Percentiles rank a stretch among this genome's conserved stretches.
Evolutionary conservation across 2,329 filamentous ascomycete genomes (phyloP).

Genomic region (Stagonosporopsis vannaccii): DNA sequence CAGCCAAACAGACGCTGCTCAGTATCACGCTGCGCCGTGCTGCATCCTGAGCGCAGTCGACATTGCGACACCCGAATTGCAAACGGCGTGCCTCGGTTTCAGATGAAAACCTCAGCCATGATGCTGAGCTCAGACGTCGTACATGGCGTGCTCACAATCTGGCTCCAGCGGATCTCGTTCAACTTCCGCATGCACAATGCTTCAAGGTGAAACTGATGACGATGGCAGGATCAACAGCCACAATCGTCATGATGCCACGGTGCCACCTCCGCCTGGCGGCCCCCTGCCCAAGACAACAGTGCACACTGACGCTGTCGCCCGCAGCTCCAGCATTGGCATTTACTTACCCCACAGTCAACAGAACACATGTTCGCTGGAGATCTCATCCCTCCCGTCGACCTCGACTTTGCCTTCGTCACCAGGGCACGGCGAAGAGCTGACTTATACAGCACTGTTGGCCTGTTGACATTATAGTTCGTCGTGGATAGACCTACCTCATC

Average conservation of each 20-base stretch:
- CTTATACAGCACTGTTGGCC: not conserved
- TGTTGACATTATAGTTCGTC: not conserved
- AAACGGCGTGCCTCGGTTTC: constrained; percentile 20
- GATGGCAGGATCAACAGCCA: not conserved
- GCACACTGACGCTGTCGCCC: not conserved
- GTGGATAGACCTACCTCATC: not conserved
- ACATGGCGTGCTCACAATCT: not conserved
- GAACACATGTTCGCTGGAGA: constrained; percentile 9
- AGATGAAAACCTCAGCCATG: constrained; percentile 5
- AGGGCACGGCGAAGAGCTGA: not conserved
- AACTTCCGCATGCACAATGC: not conserved
- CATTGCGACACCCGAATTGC: not conserved
- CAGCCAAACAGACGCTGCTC: constrained; percentile 24
- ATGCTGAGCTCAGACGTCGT: not conserved
- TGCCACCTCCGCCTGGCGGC: not conserved
- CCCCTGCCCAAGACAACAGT: not conserved
- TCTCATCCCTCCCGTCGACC: not conserved
- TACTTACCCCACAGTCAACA: constrained; percentile 11
- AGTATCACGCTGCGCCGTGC: constrained; percentile 13
- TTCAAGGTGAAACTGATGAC: not conserved
- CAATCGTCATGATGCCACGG: not conserved
- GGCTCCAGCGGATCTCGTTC: not conserved
- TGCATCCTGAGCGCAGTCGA: constrained; percentile 6
- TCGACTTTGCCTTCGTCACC: not conserved
- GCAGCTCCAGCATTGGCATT: constrained; percentile 3